Evolutionary conservation across 1,139 yeast genomes (phyloP), one percentile per base, ranked within the genome.

Genomic region (Geotrichum aggregatum): DNA sequence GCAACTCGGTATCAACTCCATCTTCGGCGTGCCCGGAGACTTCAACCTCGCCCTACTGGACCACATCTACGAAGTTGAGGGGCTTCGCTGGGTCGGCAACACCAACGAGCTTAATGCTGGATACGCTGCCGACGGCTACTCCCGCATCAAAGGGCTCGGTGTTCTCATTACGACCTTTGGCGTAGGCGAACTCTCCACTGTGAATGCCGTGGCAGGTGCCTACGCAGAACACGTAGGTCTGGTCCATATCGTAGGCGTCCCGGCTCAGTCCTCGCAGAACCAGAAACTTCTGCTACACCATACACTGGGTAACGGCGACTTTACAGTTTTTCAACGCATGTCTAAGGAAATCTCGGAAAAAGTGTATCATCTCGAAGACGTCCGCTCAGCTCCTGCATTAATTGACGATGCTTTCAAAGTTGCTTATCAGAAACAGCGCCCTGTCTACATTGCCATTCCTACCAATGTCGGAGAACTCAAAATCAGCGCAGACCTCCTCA

Each of bases 291-390:
- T 68, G 66, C 69, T 76, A 60, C 82, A 77, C 63, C 91, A 84
- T 71, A 84, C 91, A 49, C 75, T 84, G 64, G 95, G 95, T 64
- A 84, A 87, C 71, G 91, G 92, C 59, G 91, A 84, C 70, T 87
- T 84, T 72, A 82, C 84, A 47, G 92, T 83, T 47, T 87, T 85
- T 76, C 78, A 77, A 70, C 75, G 79, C 66, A 86, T 86, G 87
- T 82, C 87, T 48, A 76, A 80, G 59, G 76, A 81, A 68, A 83
- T 87, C 64, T 76, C 85, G 60, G 79, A 77, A 60, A 82, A 87
- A 59, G 75, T 86, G 40, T 80, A 82, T 44, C 76, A 82, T 66
- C 71, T 87, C 64, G 77, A 79, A 48, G 85, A 83, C 66, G 74
- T 80, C 59, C 70, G 69, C 56, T 69, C 80, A 44, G 94, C 92